Evolutionary conservation across 805 yeast species (phyloP), one percentile per base, ranked within the genome.

Genomic region (Pichia deserticola): DNA sequence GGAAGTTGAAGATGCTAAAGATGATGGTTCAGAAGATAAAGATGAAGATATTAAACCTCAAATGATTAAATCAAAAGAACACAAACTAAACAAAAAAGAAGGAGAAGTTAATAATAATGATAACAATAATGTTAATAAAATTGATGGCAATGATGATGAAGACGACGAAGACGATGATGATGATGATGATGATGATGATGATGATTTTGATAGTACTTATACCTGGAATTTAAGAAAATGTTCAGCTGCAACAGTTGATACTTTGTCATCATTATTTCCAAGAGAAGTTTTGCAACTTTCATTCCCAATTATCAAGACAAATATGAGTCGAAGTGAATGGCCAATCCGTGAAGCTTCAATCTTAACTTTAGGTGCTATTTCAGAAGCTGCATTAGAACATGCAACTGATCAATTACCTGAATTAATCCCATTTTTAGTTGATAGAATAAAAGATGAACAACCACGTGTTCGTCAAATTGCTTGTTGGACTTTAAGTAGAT

Each of bases 141-240:
- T 42, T 39, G 47, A 51, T 36, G 56, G 50, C 37, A 48, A 47
- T n/a, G 50, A 48, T 20, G 51, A 54, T 25, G 61, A 57, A 7
- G 58, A 50, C 27, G 35, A 28, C 33, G 53, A 50, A 8, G 72
- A 63, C 20, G 71, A 68, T 25, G 78, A 69, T 36, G 74, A 68
- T 27, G 80, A 76, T 9, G 81, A 76, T 13, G 82, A 78, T 40
- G 82, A 75, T 32, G 84, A 77, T 12, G 87, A 79, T 13, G 88
- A 79, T 29, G 86, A 78, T 47, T 85, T 76, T 44, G 83, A 76
- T 49, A 81, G 77, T 36, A 75, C 81, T 42, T 79, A 82, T 36
- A 88, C 82, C 58, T 93, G 99, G 99, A 89, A 83, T 59, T 68
- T 93, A 51, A 77, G 99, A 60, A 92, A 92, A 67, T 92, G 98